Evolutionary conservation across 495 filamentous ascomycete species (phyloP), one percentile per base, ranked within the genome.

Genomic region (Aeminium ludgeri): DNA sequence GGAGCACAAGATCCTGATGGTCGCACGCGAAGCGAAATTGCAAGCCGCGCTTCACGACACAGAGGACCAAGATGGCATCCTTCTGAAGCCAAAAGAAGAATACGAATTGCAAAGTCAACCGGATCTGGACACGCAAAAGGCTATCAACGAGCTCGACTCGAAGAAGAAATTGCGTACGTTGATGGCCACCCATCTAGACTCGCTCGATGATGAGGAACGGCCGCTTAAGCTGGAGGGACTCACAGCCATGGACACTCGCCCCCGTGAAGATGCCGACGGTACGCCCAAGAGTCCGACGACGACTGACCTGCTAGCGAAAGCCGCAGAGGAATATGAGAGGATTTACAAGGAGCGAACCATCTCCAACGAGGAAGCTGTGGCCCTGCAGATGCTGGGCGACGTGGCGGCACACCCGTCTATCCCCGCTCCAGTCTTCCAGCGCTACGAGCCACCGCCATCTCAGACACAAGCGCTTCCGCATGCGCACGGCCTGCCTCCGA

Each of bases 401-500:
- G 44, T 51, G 8, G 49, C 47, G 10, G 18, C 25, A 8, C 16
- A 44, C 20, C 48, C 48, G 10, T 47, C 44, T 2, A 47, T 51
- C 37, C 15, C 7, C 12, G 28, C 23, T 10, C 19, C 25, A 16
- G 10, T 12, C 5, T 3, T 5, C 7, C 10, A 1, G 16, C 10
- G 2, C 20, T 15, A 17, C 5, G 18, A 15, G 8, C 15, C 10
- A 1, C n/a, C n/a, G 3, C n/a, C 19, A 8, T 25, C 7, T 10
- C 13, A 17, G 31, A 11, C 31, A 3, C 31, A 3, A 5, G 16
- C 3, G 5, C 4, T 5, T 3, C 5, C 31, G 12, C 31, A 33
- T 17, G 31, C n/a, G 10, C 12, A 38, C 20, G 3, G 25, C 17
- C 13, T 29, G 2, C 16, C 20, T 4, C 29, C 27, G 19, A 32